Base-by-base conservation (phyloP, 306 rosid genomes). In the Cajanus cajan region DNA sequence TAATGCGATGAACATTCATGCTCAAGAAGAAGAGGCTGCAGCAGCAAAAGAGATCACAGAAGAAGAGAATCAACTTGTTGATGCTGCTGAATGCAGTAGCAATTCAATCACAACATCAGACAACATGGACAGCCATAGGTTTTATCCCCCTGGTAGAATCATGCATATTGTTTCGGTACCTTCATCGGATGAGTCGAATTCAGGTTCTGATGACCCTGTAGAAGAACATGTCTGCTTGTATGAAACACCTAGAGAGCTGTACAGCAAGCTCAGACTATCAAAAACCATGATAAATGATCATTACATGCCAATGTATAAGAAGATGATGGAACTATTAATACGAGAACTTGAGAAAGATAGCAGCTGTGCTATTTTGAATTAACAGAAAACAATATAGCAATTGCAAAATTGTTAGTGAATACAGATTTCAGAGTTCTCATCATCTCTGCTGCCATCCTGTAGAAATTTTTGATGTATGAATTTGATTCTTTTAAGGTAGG, bases 281-380 rank as follows among this genome's bases (percentile, higher is more conserved):
- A 91, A 36, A 87, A 95, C 94, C 22, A 95, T 95, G 98, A 88
- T 95, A 58, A 92, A 95, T 47, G 98, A 95, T 75, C 98, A 95
- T 82, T 95, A 88, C 83, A 95, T 95, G 98, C 98, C 98, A 11
- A 91, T 92, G 98, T 92, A 95, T 82, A 95, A 90, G 91, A 95
- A 90, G 88, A 95, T 90, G 98, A 90, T 95, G 87, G 98, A 95
- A 85, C 80, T 83, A 73, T 75, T 95, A 75, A 92, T 92, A 80
- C 83, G 80, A 80, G 92, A 87, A 85, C 90, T 95, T 78, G 93
- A 91, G 85, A 91, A 68, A 52, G 90, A 86, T 21, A 81, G 59
- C 68, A 77, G 77, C 41, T 80, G 78, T 55, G 63, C 19, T 37
- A 66, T 66, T 85, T 45, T 78, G 34, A 15, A 85, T 78, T 86